Conservation (phyloP, 805 yeast genomes). For the Saturnispora hagleri region DNA sequence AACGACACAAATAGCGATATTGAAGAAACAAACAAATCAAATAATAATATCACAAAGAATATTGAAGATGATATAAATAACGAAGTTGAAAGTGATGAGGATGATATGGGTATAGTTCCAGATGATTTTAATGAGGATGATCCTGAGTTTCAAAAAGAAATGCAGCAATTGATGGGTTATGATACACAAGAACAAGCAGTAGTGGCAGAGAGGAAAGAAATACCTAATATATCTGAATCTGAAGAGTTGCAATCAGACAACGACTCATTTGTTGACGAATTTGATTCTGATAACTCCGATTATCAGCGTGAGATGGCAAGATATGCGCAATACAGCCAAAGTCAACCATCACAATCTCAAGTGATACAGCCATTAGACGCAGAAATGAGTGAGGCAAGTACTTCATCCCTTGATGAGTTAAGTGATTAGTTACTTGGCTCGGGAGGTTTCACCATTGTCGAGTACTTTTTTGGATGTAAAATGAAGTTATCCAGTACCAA, state of each 20-base stretch:
- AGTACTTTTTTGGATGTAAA: too few relatives aligned
- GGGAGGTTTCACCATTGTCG: background rate
- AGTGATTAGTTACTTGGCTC: background rate
- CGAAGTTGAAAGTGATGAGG: background rate
- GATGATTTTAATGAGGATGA: constrained; percentile 4
- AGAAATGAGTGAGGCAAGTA: background rate
- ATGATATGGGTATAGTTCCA: constrained; percentile 1
- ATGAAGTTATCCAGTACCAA: too few relatives aligned
- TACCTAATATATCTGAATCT: background rate
- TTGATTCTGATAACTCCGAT: constrained; percentile 8
- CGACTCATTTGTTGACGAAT: constrained; percentile 1
- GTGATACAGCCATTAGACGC: background rate
- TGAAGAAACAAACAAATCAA: constrained; percentile 1
- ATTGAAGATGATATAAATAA: background rate
- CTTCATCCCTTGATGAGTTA: background rate
- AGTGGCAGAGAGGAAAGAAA: background rate
- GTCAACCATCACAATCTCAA: background rate
- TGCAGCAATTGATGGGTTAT: constrained; percentile 3
- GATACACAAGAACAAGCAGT: constrained; percentile 4
- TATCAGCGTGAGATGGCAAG: constrained; percentile 4
- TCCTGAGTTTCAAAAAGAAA: constrained; percentile 1
- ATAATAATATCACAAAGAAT: background rate
- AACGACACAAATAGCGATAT: background rate
- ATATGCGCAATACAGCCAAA: constrained; percentile 2
- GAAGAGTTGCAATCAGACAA: background rate